Evolutionary conservation across 139 green algal species (phyloP), one percentile per base, ranked within the genome.

Genomic region (Chlamydomonas sphaeroides): DNA sequence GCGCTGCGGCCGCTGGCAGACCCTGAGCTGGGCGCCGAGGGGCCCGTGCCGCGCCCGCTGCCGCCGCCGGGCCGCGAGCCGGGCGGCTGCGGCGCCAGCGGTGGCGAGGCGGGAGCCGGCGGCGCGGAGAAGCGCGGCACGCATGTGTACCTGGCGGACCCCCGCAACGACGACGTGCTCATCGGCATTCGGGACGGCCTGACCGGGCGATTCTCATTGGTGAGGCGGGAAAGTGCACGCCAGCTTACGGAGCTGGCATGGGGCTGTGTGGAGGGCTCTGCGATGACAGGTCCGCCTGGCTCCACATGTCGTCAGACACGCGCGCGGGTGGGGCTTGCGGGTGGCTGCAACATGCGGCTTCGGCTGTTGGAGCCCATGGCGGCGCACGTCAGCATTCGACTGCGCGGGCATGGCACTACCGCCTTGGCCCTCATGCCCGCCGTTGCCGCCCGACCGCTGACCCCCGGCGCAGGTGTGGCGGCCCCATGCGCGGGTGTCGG

Each of bases 121-220:
- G 75, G 67, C 68, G 45, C 32, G 51, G 11, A 45, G 1, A 71
- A 72, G 56, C 39, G 14, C 0, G 92, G 88, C 28, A 93, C 92
- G 10, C 93, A 95, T 56, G 78, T 84, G 4, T 93, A 91, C 56
- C 1, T 57, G 17, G 38, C 78, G 2, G 93, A 96, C 72, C 25
- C 81, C 3, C 85, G 91, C 41, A 96, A 96, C 56, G 87, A 42
- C 0, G 85, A 95, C 76, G 78, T 96, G 30, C 65, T 96, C 5
- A 75, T 97, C 1, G 90, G 91, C 65, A 92, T 97, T 15, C 69
- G 93, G 35, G 91, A 97, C 73, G 92, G 93, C 23, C 79, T 94
- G 18, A 87, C 71, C 11, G 79, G 79, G 18, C 28, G 39, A 3
- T 95, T 95, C 78, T 63, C 88, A 23, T 76, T 95, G 65, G 88